phyloP scores from a whole-genome alignment of 768 basidiomycete genomes.

The Neoboletus subvelutipes region DNA sequence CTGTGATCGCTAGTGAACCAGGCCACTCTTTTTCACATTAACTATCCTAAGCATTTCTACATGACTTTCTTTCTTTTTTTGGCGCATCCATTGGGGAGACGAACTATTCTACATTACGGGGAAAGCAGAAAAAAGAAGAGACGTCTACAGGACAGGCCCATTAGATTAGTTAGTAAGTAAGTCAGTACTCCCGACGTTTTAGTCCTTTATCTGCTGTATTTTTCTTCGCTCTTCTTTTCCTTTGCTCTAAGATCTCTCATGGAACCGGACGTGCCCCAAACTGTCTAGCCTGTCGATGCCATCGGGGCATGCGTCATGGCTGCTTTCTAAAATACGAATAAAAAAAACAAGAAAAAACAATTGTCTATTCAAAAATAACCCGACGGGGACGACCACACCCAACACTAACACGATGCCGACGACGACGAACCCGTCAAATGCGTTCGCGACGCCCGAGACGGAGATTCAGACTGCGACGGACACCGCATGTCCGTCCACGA shows the following conservation, averaged over 20 bases:
- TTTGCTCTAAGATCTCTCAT: neutral
- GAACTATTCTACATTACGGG: slow-evolving; percentile 8
- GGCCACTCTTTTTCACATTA: neutral
- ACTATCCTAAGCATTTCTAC: slow-evolving; percentile 7
- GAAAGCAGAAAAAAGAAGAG: neutral
- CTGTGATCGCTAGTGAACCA: neutral
- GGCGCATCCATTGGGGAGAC: neutral
- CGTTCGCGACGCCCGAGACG: neutral
- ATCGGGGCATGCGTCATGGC: neutral
- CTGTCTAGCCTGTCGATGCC: no score
- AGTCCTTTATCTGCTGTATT: neutral
- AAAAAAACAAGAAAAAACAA: no score
- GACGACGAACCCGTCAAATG: neutral
- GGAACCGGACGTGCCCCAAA: no score
- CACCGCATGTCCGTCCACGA: neutral
- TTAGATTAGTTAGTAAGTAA: neutral
- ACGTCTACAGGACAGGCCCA: neutral
- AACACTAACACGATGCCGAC: neutral
- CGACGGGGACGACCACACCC: neutral
- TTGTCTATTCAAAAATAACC: no score
- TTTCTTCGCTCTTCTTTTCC: neutral
- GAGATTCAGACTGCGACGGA: neutral
- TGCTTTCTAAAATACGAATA: no score
- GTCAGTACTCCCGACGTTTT: neutral
- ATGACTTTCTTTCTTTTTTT: slow-evolving; percentile 4